Evolutionary conservation across 768 basidiomycete genomes (phyloP), one percentile per base, ranked within the genome.

Genomic region (Tylopilus intermedius): DNA sequence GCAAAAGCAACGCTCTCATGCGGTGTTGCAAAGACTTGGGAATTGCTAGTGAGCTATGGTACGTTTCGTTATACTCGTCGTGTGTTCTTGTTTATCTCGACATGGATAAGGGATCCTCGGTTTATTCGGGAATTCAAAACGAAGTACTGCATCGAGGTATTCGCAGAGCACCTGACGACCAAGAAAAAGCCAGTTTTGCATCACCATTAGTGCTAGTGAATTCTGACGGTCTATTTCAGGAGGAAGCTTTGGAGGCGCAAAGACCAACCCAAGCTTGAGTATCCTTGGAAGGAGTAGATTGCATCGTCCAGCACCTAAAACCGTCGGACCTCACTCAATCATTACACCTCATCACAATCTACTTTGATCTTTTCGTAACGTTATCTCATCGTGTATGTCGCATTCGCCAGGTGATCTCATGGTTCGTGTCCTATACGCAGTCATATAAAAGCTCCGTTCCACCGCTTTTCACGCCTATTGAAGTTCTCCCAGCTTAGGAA

Each of bases 1-100:
- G 88, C 74, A 98, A 97, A 71, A 92, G 90, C 65, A 98, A 98
- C 58, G 95, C 95, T 0, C 75, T 98, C 29, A 96, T 97, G 94
- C 77, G 95, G 30, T 97, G 95, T 69, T 94, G 91, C 74, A 98
- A 98, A 66, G 95, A 98, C 65, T 73, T 98, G 38, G 95, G 95
- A 10, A 79, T 98, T 59, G 95, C 95, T 0, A 94, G 92, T 68
- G 95, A 97, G 71, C 82, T 98, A 22, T 97, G 95, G 94, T 93
- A 59, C 55, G 79, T 2, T 62, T 22, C 26, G 5, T 26, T 57
- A n/a, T 7, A 21, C 14, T 46, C 11, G 14, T 38, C 1, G 21
- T 41, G 1, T 3, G n/a, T 29, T 41, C 14, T 42, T 45, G 33
- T 24, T 45, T 32, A 29, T 32, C 41, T 48, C 5, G 45, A 41